Evolutionary conservation across 2,329 filamentous ascomycete species (phyloP), one percentile per base, ranked within the genome.

Genomic region (Ophiostoma ulmi): DNA sequence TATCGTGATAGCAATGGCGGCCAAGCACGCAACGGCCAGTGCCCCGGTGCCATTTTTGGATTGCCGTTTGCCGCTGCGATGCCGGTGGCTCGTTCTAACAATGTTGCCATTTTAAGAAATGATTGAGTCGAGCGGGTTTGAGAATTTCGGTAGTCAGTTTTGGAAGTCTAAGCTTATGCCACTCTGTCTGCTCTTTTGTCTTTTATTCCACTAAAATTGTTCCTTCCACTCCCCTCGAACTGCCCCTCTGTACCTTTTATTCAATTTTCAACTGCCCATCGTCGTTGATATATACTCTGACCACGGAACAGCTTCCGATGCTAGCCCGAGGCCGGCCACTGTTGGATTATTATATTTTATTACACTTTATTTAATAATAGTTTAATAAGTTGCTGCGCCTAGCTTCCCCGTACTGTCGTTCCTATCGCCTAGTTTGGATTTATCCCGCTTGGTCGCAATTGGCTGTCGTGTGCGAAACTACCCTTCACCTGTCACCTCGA

Each of bases 1-100:
- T 63, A 63, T 63, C 58, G 58, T 11, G 58, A 63, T 63, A 63
- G n/a, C 5, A 8, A 8, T 6, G 44, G n/a, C 17, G 44, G 44
- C 58, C n/a, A 26, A 58, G 52, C n/a, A 58, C 52, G 52, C 52
- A 58, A 58, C 52, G 52, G 52, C 52, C n/a, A 58, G 11, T 5
- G 52, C 13, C n/a, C 8, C 22, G n/a, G 22, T 58, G 52, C 52
- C 52, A 58, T 22, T 58, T 58, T 35, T 35, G 26, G 55, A 35
- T 61, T 26, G 26, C 58, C 58, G 52, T 58, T 58, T 58, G 52
- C 52, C 52, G 52, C n/a, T 58, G 52, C 52, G 58, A 63, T 63
- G 58, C 58, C 58, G 58, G 26, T 31, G 58, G n/a, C 58, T 14
- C 26, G 26, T 63, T 36, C 26, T 26, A 35, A 26, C 13, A 61